Percentiles rank a stretch among this genome's conserved stretches.
These are phyloP conservation scores for Galeopsis tetrahit DNA, from an alignment of 257 asterid species.

Conservation along the genomic window DNA sequence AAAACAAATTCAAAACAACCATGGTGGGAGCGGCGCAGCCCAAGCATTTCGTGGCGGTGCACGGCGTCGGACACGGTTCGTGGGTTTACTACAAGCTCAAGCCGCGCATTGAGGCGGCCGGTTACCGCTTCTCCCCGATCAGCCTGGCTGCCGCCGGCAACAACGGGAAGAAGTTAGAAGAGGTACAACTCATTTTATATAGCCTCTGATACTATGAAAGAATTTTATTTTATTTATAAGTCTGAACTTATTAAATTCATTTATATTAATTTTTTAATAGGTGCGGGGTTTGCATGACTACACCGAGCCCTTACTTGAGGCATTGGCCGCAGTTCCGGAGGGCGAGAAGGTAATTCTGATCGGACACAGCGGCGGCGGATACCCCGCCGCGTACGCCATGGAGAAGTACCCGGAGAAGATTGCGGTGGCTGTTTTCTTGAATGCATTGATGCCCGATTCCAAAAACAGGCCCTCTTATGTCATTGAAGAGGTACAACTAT, in stretches of 20 bases:
- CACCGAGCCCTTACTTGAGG: slow-evolving; percentile 33
- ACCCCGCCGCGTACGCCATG: slow-evolving; percentile 53
- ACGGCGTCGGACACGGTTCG: slow-evolving; percentile 72
- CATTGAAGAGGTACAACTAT: slow-evolving; percentile 48
- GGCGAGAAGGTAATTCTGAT: slow-evolving; percentile 56
- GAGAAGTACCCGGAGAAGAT: slow-evolving; percentile 61
- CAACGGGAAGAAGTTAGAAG: slow-evolving; percentile 40
- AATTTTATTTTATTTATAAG: too few species aligned
- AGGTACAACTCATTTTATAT: too few species aligned
- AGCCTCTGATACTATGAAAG: too few species aligned
- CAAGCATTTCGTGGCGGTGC: slow-evolving; percentile 64
- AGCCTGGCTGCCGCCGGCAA: slow-evolving; percentile 62
- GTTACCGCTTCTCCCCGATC: slow-evolving; percentile 54
- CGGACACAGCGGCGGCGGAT: slow-evolving; percentile 69
- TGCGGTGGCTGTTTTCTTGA: slow-evolving; percentile 35
- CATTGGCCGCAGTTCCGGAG: slow-evolving; percentile 22
- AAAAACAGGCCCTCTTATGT: slow-evolving; percentile 56
- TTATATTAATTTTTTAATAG: too few species aligned
- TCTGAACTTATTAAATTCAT: too few species aligned
- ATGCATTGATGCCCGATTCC: slow-evolving; percentile 65
- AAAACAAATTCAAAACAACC: slow-evolving; percentile 20
- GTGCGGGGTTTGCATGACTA: slow-evolving; percentile 45
- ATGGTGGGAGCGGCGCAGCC: slow-evolving; percentile 40
- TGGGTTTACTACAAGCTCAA: slow-evolving; percentile 76
- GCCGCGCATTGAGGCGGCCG: slow-evolving; percentile 62